Percentiles rank a stretch among this genome's conserved stretches.
Conservation (phyloP, 1,139 yeast genomes). For the Nakaseomyces bracarensis region DNA sequence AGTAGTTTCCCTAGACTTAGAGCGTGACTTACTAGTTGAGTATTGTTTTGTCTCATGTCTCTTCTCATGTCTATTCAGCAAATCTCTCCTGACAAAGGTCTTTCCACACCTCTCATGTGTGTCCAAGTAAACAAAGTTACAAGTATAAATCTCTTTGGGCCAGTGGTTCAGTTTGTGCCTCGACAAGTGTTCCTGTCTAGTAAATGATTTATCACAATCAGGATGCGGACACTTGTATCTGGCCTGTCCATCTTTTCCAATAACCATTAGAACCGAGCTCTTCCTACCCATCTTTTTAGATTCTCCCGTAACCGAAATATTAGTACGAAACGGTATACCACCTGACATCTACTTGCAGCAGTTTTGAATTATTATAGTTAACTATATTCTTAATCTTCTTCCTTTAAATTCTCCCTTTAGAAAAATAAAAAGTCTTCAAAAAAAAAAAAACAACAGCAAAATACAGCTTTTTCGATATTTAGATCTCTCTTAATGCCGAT, state of each 20-base stretch:
- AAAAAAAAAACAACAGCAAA: no score
- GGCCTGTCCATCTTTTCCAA: conserved; percentile 8
- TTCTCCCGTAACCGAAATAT: background rate
- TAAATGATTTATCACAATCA: conserved; percentile 36
- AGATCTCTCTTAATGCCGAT: no score
- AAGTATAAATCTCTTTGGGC: conserved; percentile 40
- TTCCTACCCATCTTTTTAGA: background rate
- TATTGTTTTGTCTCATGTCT: conserved; percentile 35
- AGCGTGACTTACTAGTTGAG: background rate
- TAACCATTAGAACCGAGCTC: conserved; percentile 1
- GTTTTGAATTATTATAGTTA: no score
- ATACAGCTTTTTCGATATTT: no score
- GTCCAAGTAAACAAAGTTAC: conserved; percentile 36
- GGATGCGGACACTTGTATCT: conserved; percentile 34
- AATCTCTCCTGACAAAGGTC: conserved; percentile 54
- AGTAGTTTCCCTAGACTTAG: background rate
- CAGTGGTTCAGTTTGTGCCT: conserved; percentile 37
- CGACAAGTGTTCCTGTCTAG: conserved; percentile 35
- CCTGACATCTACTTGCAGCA: background rate
- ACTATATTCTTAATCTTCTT: no score
- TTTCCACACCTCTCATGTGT: conserved; percentile 38
- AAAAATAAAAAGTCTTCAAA: no score
- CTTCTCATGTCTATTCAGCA: conserved; percentile 44
- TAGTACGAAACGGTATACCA: background rate
- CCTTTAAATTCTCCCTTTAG: no score